phyloP scores from a whole-genome alignment of 2,329 filamentous ascomycete genomes.

The Parastagonospora avenae region DNA sequence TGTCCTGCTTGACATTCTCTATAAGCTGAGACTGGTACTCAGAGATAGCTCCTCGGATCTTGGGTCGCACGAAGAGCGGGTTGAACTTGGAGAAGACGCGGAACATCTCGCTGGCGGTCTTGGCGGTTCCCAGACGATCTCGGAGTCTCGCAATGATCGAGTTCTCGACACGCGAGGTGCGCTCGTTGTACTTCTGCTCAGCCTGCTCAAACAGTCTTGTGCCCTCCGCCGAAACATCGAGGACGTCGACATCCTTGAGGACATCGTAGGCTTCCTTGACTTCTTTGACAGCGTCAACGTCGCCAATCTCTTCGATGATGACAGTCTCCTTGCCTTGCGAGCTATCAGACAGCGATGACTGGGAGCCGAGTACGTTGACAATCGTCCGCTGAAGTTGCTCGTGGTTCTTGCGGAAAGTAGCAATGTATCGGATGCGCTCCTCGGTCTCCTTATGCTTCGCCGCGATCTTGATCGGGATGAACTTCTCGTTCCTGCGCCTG shows the following conservation, averaged over 20 bases:
- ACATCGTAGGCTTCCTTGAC: constrained; percentile 94
- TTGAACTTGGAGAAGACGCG: constrained; percentile 99
- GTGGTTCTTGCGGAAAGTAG: constrained; percentile 94
- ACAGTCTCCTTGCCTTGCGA: constrained; percentile 55
- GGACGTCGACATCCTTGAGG: constrained; percentile 89
- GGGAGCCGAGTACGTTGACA: constrained; percentile 87
- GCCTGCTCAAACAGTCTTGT: constrained; percentile 92
- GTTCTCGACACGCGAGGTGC: constrained; percentile 96
- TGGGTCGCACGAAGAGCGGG: constrained; percentile 95
- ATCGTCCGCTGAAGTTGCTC: constrained; percentile 97
- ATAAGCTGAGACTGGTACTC: constrained; percentile 99
- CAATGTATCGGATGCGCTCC: constrained; percentile 88
- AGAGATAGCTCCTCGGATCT: constrained; percentile 95
- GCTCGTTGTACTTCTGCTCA: constrained; percentile 95
- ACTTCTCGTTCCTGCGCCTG: constrained; percentile 91
- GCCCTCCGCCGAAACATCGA: constrained; percentile 89
- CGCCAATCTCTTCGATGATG: constrained; percentile 91
- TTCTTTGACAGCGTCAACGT: constrained; percentile 95
- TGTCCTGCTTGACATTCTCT: constrained; percentile 96
- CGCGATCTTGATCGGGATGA: constrained; percentile 96
- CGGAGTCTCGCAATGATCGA: constrained; percentile 95
- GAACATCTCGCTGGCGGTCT: constrained; percentile 99
- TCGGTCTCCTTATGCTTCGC: constrained; percentile 88
- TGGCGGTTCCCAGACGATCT: constrained; percentile 91
- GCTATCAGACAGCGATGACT: constrained; percentile 50